phyloP scores from a whole-genome alignment of 2,329 filamentous ascomycete species.

The Chaetomiaceae sp. region DNA sequence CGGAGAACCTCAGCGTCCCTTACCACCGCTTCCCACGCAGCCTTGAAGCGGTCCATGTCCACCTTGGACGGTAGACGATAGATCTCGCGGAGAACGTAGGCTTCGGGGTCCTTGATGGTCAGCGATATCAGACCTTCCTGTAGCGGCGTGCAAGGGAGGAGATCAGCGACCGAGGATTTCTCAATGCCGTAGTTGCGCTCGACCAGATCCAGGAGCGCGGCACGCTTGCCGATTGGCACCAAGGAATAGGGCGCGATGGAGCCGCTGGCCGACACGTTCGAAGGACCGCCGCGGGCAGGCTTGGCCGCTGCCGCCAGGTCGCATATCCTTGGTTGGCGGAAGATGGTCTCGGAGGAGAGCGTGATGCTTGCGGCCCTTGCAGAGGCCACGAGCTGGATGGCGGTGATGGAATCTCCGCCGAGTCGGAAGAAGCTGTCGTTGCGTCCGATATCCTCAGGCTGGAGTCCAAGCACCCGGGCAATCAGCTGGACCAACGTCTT shows the following conservation, averaged over 20 bases:
- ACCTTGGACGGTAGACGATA: constrained; percentile 41
- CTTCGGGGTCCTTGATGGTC: constrained; percentile 45
- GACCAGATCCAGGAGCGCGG: too few relatives aligned
- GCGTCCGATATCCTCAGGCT: constrained; percentile 32
- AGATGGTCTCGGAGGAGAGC: constrained; percentile 40
- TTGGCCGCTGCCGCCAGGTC: constrained; percentile 34
- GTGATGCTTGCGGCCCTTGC: constrained; percentile 35
- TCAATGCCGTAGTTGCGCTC: too few relatives aligned
- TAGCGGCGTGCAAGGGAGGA: constrained; percentile 50
- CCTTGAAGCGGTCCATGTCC: constrained; percentile 34
- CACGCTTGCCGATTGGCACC: too few relatives aligned
- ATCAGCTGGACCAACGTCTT: too few relatives aligned
- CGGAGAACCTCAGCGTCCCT: constrained; percentile 41
- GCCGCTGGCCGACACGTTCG: too few relatives aligned
- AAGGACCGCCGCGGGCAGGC: not conserved
- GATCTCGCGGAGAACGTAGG: constrained; percentile 48
- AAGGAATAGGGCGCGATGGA: too few relatives aligned
- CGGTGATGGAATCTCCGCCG: constrained; percentile 47
- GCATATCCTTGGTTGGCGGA: constrained; percentile 41
- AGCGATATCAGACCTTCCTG: constrained; percentile 52
- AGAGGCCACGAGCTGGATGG: constrained; percentile 46
- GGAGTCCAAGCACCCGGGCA: too few relatives aligned
- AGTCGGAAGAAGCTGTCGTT: constrained; percentile 44
- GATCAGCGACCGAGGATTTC: constrained; percentile 40
- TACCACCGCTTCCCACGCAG: constrained; percentile 39